Evolutionary conservation across 495 filamentous ascomycete genomes (phyloP).

Genomic region (Penicillium goetzii): DNA sequence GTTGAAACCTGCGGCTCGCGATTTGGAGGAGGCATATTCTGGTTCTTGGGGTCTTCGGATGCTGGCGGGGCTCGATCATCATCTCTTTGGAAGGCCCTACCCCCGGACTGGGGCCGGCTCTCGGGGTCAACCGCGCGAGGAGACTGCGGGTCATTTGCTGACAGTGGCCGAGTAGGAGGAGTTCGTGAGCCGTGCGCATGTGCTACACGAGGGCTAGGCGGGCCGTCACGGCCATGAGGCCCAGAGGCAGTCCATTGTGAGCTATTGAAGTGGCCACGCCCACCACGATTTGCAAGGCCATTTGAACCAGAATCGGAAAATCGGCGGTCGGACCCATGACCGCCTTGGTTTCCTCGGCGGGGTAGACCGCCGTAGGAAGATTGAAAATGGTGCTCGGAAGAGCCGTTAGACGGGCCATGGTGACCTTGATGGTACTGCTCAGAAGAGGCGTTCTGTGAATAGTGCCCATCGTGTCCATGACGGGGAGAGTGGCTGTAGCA

Average conservation of each 20-base stretch:
- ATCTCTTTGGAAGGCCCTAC: slow-evolving; percentile 63
- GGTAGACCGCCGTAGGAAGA: slow-evolving; percentile 49
- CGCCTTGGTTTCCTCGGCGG: slow-evolving; percentile 59
- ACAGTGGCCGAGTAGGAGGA: slow-evolving; percentile 32
- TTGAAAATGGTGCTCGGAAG: slow-evolving; percentile 54
- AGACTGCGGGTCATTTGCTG: slow-evolving; percentile 39
- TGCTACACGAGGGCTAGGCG: slow-evolving; percentile 37
- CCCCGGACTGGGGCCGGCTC: slow-evolving; percentile 63
- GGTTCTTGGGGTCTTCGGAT: slow-evolving; percentile 30
- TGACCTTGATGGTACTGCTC: slow-evolving; percentile 60
- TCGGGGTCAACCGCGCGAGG: slow-evolving; percentile 56
- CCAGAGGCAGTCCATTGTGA: slow-evolving; percentile 62
- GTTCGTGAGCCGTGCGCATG: slow-evolving; percentile 34
- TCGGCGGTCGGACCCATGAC: slow-evolving; percentile 52
- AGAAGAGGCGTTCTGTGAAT: slow-evolving; percentile 45
- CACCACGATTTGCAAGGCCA: slow-evolving; percentile 34
- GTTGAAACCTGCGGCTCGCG: slow-evolving; percentile 53
- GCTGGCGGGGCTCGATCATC: slow-evolving; percentile 53
- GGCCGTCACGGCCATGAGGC: slow-evolving; percentile 35
- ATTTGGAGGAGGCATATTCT: slow-evolving; percentile 54
- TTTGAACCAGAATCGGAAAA: slow-evolving; percentile 42
- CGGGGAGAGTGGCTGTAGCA: slow-evolving; percentile 50
- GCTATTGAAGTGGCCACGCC: slow-evolving; percentile 57
- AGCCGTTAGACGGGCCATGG: slow-evolving; percentile 55
- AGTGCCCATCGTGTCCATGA: slow-evolving; percentile 54